A percentile compares a stretch with the other conserved stretches of the same genome.
Conservation (phyloP, 805 yeast genomes). For the Yamadazyma phyllophila region DNA sequence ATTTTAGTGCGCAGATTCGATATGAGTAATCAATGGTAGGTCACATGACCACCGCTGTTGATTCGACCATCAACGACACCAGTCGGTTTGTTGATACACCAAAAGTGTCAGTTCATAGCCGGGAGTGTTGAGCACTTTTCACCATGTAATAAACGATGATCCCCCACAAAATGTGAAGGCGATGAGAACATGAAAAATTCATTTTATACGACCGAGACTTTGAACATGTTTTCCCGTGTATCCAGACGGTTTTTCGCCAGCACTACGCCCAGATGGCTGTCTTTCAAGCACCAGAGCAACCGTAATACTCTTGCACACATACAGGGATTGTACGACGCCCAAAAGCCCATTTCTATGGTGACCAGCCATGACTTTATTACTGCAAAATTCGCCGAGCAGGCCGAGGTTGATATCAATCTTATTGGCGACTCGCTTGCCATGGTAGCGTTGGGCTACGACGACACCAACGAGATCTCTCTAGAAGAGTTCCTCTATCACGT, state of each 20-base stretch:
- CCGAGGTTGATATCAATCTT: conserved; percentile 66
- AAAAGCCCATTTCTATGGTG: conserved; percentile 42
- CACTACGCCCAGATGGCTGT: not conserved
- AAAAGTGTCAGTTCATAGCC: too few relatives aligned
- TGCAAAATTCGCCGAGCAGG: conserved; percentile 62
- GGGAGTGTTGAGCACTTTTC: too few relatives aligned
- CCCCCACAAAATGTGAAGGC: conserved; percentile 1
- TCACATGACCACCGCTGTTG: not conserved
- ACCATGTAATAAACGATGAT: too few relatives aligned
- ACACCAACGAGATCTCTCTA: conserved; percentile 71
- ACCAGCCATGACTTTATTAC: conserved; percentile 90
- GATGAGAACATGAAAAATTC: conserved; percentile 1
- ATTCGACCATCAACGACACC: too few relatives aligned
- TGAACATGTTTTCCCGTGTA: not conserved
- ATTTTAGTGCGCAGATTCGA: too few relatives aligned
- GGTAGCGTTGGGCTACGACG: conserved; percentile 80
- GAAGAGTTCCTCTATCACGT: conserved; percentile 80
- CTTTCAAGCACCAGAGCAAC: conserved; percentile 10
- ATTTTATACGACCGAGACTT: not conserved
- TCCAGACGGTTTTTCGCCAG: not conserved
- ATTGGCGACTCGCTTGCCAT: conserved; percentile 94
- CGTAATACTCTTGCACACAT: conserved; percentile 25
- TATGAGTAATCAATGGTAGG: not conserved
- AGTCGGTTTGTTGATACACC: too few relatives aligned
- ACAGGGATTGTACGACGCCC: conserved; percentile 14